Base-by-base conservation (phyloP, 345 rosid genomes). In the Melaleuca quinquenervia region DNA sequence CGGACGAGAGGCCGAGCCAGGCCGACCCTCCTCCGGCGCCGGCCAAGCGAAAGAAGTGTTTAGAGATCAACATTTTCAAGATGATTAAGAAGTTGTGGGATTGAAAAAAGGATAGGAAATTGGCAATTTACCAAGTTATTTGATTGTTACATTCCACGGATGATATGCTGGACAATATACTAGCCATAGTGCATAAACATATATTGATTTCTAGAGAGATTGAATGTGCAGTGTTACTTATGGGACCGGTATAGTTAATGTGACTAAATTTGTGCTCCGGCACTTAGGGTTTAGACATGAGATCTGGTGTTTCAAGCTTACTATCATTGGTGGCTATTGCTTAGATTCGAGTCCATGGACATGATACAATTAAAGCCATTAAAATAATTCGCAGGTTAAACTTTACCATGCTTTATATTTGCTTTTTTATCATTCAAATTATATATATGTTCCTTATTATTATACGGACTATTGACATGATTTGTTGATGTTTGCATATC, bases 351-450 rank as follows among this genome's bases (percentile, higher is more conserved):
- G 44, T 32, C 45, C 78, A 32, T 32, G 24, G 13, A 18, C 78
- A 4, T 18, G 0, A n/a, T 16, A 22, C 1, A 11, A 64, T 16
- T 5, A 8, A 3, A 5, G 7, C 0, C 0, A 0, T 60, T 12
- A 3, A n/a, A 29, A 41, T 41, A 41, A 41, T 41, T 41, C 41
- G 41, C 41, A 41, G 41, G 41, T 1, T 41, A 32, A 32, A 18
- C 11, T 18, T 70, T 32, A 32, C 12, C 0, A 4, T 32, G 13
- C 26, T 32, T 70, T 6, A 20, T 70, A 70, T 16, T 13, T 70
- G 8, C 24, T 2, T 62, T 62, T 62, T 62, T 62, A 14, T 29
- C 11, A 2, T 8, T 62, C 44, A 0, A 9, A 5, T 36, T 62
- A 29, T 62, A 32, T 36, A 41, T 32, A 36, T 21, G 48, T 32